phyloP scores from a whole-genome alignment of 2,329 filamentous ascomycete genomes.

The Pyrenochaeta sp. region DNA sequence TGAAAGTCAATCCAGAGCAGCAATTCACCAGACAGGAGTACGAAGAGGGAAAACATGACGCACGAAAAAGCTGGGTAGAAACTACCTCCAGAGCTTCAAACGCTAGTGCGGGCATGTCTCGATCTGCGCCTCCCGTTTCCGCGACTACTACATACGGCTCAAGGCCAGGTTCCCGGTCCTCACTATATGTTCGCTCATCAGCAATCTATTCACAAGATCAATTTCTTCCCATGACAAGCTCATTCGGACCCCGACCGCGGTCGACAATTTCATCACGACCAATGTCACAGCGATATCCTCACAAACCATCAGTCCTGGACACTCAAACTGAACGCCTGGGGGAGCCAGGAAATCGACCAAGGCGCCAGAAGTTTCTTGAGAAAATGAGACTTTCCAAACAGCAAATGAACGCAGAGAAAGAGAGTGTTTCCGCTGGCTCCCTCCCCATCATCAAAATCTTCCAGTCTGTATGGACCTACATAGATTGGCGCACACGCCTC shows the following conservation, averaged over 20 bases:
- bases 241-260: slow-evolving; percentile 6
- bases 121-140: slow-evolving; percentile 2
- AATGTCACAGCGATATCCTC: slow-evolving; percentile 8
- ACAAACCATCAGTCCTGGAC: slow-evolving; percentile 4
- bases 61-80: background rate
- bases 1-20: background rate
- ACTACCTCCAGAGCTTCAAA: background rate
- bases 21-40: background rate
- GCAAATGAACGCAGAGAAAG: background rate
- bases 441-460: slow-evolving; percentile 64
- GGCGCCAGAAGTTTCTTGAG: slow-evolving; percentile 3
- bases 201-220: slow-evolving; percentile 7
- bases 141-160: slow-evolving; percentile 1
- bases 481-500: slow-evolving; percentile 62
- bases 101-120: background rate
- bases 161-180: slow-evolving; percentile 7
- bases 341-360: background rate
- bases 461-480: slow-evolving; percentile 73
- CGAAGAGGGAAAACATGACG: background rate
- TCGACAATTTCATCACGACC: slow-evolving; percentile 14
- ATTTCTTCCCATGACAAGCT: slow-evolving; percentile 5
- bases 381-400: background rate
- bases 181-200: slow-evolving; percentile 2
- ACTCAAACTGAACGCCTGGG: background rate
- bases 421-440: slow-evolving; percentile 6